phyloP scores from a whole-genome alignment of 352 stramenopile species.

The Phytophthora cajani region DNA sequence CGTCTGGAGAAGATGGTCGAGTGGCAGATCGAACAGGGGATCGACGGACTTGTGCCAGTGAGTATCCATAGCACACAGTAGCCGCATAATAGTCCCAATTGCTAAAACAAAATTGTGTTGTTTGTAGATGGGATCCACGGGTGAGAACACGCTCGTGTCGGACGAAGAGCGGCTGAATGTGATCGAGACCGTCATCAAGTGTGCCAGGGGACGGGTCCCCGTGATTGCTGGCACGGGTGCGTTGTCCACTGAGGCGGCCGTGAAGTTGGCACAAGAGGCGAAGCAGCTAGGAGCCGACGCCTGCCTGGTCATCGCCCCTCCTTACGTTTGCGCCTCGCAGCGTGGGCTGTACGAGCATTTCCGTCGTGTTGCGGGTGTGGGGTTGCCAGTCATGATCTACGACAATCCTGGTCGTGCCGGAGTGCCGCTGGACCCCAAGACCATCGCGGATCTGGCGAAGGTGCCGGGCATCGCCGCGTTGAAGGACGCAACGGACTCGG shows the following conservation, averaged over 20 bases:
- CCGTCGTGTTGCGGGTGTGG: constrained; percentile 73
- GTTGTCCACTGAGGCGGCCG: constrained; percentile 82
- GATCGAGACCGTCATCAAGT: constrained; percentile 89
- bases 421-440: constrained; percentile 93
- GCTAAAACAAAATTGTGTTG: background rate
- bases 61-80: background rate
- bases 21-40: constrained; percentile 90
- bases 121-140: constrained; percentile 92
- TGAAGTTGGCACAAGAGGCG: constrained; percentile 75
- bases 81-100: background rate
- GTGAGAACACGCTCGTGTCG: constrained; percentile 93
- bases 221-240: constrained; percentile 96
- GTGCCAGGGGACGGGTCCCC: constrained; percentile 80
- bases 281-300: constrained; percentile 94
- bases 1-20: constrained; percentile 89
- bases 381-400: constrained; percentile 95
- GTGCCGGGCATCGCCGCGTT: constrained; percentile 95
- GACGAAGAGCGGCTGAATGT: constrained; percentile 93
- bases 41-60: constrained; percentile 94
- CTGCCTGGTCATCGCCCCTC: constrained; percentile 95
- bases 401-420: constrained; percentile 97
- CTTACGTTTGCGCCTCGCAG: constrained; percentile 98
- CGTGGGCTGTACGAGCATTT: constrained; percentile 94
- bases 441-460: constrained; percentile 89
- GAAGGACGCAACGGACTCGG: constrained; percentile 95